Evolutionary conservation across 2,329 filamentous ascomycete species (phyloP).

Genomic region (Camptophora hylomeconis): DNA sequence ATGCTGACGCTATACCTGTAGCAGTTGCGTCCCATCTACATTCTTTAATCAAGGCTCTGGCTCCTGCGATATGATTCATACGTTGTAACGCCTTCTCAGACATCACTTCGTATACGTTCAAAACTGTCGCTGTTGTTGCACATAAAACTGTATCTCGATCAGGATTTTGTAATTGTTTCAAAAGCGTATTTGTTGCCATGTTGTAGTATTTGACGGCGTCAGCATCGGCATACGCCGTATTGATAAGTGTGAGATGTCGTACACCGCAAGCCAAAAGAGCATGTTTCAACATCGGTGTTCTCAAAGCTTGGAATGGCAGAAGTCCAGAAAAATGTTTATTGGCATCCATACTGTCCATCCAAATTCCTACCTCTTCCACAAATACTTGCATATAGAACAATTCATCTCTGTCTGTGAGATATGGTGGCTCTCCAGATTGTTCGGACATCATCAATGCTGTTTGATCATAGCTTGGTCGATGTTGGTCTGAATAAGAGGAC

Average conservation of each 20-base stretch:
- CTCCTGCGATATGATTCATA: conserved; percentile 84
- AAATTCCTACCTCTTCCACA: conserved; percentile 75
- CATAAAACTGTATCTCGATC: conserved; percentile 74
- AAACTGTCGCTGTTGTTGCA: conserved; percentile 71
- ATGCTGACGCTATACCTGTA: conserved; percentile 67
- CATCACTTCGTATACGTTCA: conserved; percentile 92
- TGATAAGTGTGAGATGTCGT: conserved; percentile 61
- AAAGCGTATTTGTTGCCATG: conserved; percentile 64
- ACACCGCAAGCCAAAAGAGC: conserved; percentile 82
- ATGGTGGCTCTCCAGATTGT: conserved; percentile 19
- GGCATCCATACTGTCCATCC: conserved; percentile 87
- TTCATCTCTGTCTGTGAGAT: conserved; percentile 60
- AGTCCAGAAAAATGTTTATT: conserved; percentile 75
- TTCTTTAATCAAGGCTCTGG: conserved; percentile 73
- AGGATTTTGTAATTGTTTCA: conserved; percentile 68
- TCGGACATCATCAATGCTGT: conserved; percentile 11
- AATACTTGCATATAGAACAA: conserved; percentile 86
- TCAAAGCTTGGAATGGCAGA: conserved; percentile 69
- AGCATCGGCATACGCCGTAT: conserved; percentile 58
- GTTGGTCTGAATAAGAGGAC: conserved; percentile 19
- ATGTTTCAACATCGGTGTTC: conserved; percentile 77
- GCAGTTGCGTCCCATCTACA: conserved; percentile 77
- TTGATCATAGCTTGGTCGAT: conserved; percentile 11
- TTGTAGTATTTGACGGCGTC: conserved; percentile 77
- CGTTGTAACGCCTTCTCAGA: conserved; percentile 62